Percentiles rank a stretch among this genome's conserved stretches.
These are phyloP conservation scores for Suillus weaverae DNA, from an alignment of 768 basidiomycete genomes.

Conservation along the genomic window DNA sequence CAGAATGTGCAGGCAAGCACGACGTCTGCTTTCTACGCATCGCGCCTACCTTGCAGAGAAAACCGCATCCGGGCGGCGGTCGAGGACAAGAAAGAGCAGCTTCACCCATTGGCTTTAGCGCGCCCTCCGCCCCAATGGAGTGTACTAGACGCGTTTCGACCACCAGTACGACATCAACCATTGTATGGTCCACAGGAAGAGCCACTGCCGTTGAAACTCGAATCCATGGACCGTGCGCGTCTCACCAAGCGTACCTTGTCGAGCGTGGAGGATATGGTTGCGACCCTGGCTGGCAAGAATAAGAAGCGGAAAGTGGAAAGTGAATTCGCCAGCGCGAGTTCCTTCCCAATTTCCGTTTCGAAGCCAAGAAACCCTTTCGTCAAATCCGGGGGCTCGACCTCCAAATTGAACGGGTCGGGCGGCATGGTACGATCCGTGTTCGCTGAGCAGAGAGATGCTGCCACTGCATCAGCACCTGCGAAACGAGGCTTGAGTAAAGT, in stretches of 20 bases:
- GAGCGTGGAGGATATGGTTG: conserved; percentile 19
- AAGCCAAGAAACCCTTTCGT: conserved; percentile 26
- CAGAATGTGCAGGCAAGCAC: neutral
- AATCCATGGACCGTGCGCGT: conserved; percentile 25
- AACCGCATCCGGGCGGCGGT: neutral
- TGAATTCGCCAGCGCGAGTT: conserved; percentile 19
- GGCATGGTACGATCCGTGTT: conserved; percentile 16
- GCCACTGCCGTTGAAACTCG: neutral
- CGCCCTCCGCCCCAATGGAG: conserved; percentile 30
- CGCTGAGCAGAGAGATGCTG: conserved; percentile 6
- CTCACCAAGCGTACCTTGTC: conserved; percentile 26
- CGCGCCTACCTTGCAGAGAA: neutral
- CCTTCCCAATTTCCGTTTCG: neutral
- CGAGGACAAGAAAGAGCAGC: conserved; percentile 3
- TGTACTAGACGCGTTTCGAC: conserved; percentile 1
- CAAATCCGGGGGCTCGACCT: neutral
- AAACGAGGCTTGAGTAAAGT: neutral
- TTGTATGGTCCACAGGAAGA: neutral
- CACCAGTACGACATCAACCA: neutral
- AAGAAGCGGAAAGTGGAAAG: conserved; percentile 25
- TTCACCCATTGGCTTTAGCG: conserved; percentile 28
- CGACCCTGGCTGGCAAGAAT: conserved; percentile 14
- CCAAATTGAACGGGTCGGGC: neutral
- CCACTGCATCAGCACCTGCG: neutral
- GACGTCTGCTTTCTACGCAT: neutral